Evolutionary conservation across 495 filamentous ascomycete species (phyloP), one percentile per base, ranked within the genome.

Genomic region (Friedmanniomyces endolithicus): DNA sequence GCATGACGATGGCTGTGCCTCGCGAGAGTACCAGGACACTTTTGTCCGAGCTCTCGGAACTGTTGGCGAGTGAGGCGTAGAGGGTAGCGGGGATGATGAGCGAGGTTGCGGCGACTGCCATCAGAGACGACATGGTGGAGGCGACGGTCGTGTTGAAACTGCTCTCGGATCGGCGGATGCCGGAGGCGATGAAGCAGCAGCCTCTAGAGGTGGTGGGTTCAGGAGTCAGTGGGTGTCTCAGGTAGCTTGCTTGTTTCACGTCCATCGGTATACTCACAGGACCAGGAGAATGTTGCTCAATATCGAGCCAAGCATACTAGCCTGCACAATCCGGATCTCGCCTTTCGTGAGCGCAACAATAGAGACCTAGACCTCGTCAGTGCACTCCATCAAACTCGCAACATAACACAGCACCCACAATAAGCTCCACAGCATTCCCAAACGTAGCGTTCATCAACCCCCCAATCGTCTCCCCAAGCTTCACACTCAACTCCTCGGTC

Each of bases 391-490:
- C 27, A 31, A 31, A 31, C 4, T 31, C 3, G 27, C 44, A 19
- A n/a, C n/a, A n/a, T n/a, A n/a, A n/a, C n/a, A n/a, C n/a, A n/a
- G n/a, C n/a, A 65, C 85, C 64, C 74, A 95, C 92, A 73, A 98
- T 98, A 63, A 97, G 70, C 64, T 98, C 92, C n/a, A 96, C 90
- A 0, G 92, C 92, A 75, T 98, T 98, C 39, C 92, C 92, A 72
- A 95, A 95, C 7, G 87, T 94, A 24, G 92, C 92, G 74, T 98
- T 98, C 65, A 96, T 78, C 61, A 98, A 70, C 0, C 92, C 92
- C 39, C 92, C 92, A 33, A 97, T 66, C 0, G 92, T 90, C 68
- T 96, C 84, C 17, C 92, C 92, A 55, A 96, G 75, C 48, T 84
- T 83, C 11, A 77, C 75, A 6, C 87, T 82, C 56, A 98, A 75